Conservation (phyloP, 495 filamentous ascomycete genomes). For the Trichoderma reesei region DNA sequence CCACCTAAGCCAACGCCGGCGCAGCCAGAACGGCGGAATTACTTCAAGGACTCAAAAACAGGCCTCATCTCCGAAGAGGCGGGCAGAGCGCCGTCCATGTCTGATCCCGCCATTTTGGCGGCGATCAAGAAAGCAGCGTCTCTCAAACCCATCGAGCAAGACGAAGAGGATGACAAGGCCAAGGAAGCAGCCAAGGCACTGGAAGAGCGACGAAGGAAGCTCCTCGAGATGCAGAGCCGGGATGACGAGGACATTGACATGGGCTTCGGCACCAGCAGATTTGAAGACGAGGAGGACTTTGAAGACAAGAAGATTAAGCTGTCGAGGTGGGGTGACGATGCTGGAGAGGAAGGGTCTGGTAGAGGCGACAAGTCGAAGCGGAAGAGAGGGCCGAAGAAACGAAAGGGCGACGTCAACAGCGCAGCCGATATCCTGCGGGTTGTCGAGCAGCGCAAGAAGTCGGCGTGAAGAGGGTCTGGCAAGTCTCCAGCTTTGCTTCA, state of each 20-base stretch:
- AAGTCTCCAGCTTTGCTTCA: background rate
- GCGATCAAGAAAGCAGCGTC: constrained; percentile 77
- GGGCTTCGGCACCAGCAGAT: constrained; percentile 79
- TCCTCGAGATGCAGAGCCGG: constrained; percentile 65
- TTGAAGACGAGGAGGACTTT: constrained; percentile 68
- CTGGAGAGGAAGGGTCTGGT: constrained; percentile 42
- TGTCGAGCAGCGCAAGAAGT: constrained; percentile 52
- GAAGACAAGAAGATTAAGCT: constrained; percentile 52
- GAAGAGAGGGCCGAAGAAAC: constrained; percentile 78
- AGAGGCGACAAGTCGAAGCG: constrained; percentile 50
- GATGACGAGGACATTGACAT: constrained; percentile 91
- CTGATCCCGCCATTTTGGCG: constrained; percentile 71
- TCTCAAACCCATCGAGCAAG: constrained; percentile 44
- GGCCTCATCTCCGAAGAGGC: constrained; percentile 31
- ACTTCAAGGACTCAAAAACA: constrained; percentile 48
- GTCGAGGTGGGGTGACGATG: constrained; percentile 51
- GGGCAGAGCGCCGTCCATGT: constrained; percentile 45
- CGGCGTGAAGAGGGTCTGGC: background rate
- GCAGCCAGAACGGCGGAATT: constrained; percentile 39
- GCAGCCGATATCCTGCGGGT: constrained; percentile 72
- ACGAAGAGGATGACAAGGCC: constrained; percentile 34
- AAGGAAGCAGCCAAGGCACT: constrained; percentile 33
- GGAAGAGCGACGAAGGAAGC: constrained; percentile 57
- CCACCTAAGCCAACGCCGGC: constrained; percentile 25
- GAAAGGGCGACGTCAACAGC: constrained; percentile 74